Base-by-base conservation (phyloP, 495 filamentous ascomycete species). In the Aspergillus hancockii region DNA sequence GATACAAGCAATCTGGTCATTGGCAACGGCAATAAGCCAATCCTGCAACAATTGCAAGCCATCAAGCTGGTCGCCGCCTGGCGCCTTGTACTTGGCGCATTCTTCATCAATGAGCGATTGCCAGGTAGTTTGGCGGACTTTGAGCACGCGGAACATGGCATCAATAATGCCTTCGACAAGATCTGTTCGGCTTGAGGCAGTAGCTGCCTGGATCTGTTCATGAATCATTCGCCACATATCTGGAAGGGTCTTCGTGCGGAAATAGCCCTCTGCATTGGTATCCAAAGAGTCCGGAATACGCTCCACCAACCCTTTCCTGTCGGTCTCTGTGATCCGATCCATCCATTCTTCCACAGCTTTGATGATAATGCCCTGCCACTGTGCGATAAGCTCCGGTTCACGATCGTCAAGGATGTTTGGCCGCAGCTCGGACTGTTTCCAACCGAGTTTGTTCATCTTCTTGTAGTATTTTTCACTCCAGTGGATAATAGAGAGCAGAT, bases 161-260 rank as follows among this genome's bases (percentile, higher is more conserved):
- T 97, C 93, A 36, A 97, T 85, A 36, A 97, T 91, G 47, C 94
- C 94, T 72, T 97, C 92, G 8, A 90, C 87, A 0, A 99, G 89
- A 64, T 97, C 94, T 9, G 83, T 80, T 18, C 93, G 88, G 55
- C 90, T 83, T 16, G 90, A 94, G 62, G 89, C 86, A 10, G 83
- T 85, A 7, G 94, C 90, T 5, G 90, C 91, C 49, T 86, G 80
- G 38, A 95, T 79, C 69, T 99, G 92, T 68, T 98, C 93, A 50
- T 90, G 85, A 49, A 99, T 79, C 94, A 99, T 98, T 45, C 90
- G 88, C 91, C 95, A 99, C 87, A 98, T 89, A 63, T 96, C 92
- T 58, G 89, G 88, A 55, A 96, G 77, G 28, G 90, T 94, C 72
- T 89, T 90, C 40, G 91, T 97, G 23, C 91, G 89, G 81, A 96